Base-by-base conservation (phyloP, 2,329 filamentous ascomycete species). In the Ceratocystis huliohia region DNA sequence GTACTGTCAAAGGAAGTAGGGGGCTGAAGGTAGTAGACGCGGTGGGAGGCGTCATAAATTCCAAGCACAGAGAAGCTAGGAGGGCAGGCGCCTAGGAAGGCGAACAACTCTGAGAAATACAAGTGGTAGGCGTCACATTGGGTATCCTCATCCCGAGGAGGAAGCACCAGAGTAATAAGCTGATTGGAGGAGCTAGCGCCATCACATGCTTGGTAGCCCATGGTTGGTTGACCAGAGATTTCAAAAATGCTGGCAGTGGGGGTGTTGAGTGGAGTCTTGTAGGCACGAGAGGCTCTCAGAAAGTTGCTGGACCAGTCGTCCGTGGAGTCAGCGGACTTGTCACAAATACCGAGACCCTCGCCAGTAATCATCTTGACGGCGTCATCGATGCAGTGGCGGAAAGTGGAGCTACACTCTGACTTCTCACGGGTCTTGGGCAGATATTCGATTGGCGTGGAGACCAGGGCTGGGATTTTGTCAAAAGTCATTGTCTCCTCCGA, bases 361-460 rank as follows among this genome's bases (percentile, higher is more conserved):
- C 67, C 67, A 56, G 65, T 68, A 33, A 68, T 66, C 13, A 64
- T 41, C 65, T 66, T 68, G 41, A 68, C 67, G 30, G 67, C 62
- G 48, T 68, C 61, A 48, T 68, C 67, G 41, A 68, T 63, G 28
- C 67, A 62, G 20, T 68, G 61, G 45, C 67, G 65, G 37, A 68
- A 68, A 8, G 64, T 66, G 4, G 67, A 66, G 48, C 66, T 68
- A 65, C 66, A 68, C 30, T 68, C 67, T 13, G 64, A 66, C 50
- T 65, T 66, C 46, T 68, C 67, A 57, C 61, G 64, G 20, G 61
- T 30, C 61, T 64, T 66, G n/a, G 64, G 64, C 4, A 68, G 48
- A 28, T 68, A 68, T n/a, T 65, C 59, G 25, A 65, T 57, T 15
- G 65, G 65, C 13, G 59, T 61, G 20, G 48, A 30, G 8, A 46